These are phyloP conservation scores for Leishmania gerbilli DNA, from an alignment of 208 protist species.

Conservation along the genomic window DNA sequence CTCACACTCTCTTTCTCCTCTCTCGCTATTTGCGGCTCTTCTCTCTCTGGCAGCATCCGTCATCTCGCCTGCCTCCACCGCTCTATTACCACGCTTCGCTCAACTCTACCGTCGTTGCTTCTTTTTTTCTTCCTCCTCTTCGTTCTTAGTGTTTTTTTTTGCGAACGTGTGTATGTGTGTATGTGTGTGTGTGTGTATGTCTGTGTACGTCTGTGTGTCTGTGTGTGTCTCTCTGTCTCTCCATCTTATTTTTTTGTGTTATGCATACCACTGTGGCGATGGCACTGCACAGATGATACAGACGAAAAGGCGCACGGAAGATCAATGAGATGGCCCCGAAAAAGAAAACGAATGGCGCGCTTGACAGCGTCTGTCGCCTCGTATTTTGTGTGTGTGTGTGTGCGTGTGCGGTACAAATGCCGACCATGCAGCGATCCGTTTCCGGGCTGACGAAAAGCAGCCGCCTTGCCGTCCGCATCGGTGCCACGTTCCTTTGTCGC, in stretches of 20 bases:
- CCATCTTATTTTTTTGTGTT: too few relatives aligned
- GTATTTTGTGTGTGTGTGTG: neutral
- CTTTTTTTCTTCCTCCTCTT: constrained; percentile 7
- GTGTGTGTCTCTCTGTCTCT: neutral
- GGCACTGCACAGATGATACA: neutral
- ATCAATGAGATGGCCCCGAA: too few relatives aligned
- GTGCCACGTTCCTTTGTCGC: neutral
- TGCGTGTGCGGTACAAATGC: neutral
- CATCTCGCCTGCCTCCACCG: neutral
- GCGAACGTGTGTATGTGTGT: neutral
- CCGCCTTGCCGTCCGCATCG: neutral
- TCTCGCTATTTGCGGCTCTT: neutral
- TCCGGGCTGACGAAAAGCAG: neutral
- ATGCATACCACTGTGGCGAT: neutral
- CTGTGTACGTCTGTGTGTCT: neutral
- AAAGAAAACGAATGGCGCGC: neutral
- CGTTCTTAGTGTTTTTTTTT: neutral
- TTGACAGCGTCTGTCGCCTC: neutral
- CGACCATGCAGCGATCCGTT: neutral
- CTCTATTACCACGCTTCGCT: neutral
- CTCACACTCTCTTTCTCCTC: neutral
- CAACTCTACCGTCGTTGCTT: neutral
- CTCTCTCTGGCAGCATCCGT: neutral
- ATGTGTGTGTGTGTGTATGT: neutral
- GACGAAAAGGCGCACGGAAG: neutral